phyloP scores from a whole-genome alignment of 1,284 basidiomycete genomes.

The Ganoderma meredithae region DNA sequence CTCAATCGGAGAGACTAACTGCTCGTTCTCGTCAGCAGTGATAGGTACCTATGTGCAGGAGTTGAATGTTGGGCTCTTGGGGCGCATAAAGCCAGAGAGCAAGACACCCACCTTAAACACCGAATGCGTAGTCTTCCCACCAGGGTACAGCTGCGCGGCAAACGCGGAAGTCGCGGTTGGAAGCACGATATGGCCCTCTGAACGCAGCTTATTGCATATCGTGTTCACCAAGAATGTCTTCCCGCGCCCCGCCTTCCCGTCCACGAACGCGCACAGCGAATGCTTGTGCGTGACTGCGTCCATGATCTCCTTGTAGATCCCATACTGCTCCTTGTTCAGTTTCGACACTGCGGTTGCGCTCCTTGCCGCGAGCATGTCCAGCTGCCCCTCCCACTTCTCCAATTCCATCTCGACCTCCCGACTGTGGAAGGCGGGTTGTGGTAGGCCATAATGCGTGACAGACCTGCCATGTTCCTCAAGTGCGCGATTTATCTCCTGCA shows the following conservation, averaged over 20 bases:
- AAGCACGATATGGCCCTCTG: slow-evolving; percentile 41
- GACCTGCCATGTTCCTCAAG: slow-evolving; percentile 40
- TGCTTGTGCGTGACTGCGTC: slow-evolving; percentile 32
- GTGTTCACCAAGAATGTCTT: slow-evolving; percentile 49
- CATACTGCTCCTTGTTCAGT: slow-evolving; percentile 42
- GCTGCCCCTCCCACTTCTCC: slow-evolving; percentile 35
- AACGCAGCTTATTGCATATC: slow-evolving; percentile 43
- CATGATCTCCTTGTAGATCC: slow-evolving; percentile 40
- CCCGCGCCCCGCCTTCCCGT: slow-evolving; percentile 49
- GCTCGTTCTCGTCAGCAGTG: slow-evolving; percentile 41
- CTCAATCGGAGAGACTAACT: slow-evolving; percentile 42
- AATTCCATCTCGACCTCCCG: slow-evolving; percentile 42
- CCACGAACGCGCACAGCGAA: slow-evolving; percentile 42
- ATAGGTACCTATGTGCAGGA: slow-evolving; percentile 42
- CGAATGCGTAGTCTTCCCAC: slow-evolving; percentile 48
- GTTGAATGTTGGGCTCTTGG: not conserved
- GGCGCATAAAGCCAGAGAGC: not conserved
- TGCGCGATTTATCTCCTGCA: slow-evolving; percentile 34
- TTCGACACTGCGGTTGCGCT: slow-evolving; percentile 32
- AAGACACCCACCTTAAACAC: slow-evolving; percentile 41
- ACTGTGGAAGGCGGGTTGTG: slow-evolving; percentile 36
- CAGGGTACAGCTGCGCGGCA: slow-evolving; percentile 48
- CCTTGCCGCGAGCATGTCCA: slow-evolving; percentile 31
- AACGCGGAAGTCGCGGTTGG: slow-evolving; percentile 48
- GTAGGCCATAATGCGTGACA: slow-evolving; percentile 39